Evolutionary conservation across 2,329 filamentous ascomycete species (phyloP).

Genomic region (Cladophialophora carrionii): DNA sequence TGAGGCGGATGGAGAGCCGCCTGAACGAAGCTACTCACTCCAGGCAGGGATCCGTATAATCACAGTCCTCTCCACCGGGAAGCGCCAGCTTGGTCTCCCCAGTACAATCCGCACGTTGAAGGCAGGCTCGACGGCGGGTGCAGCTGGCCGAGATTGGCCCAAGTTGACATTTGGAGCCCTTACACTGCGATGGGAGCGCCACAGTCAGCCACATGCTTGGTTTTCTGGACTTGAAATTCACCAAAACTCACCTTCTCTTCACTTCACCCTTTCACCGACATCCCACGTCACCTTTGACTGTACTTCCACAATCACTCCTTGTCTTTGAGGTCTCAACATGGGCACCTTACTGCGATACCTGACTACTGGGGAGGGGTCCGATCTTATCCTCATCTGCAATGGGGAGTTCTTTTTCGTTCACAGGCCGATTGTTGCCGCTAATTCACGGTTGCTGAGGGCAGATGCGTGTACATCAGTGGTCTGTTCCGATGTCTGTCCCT

Average conservation of each 20-base stretch:
- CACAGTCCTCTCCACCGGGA: background rate
- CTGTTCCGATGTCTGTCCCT: background rate
- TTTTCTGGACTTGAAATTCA: background rate
- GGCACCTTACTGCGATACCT: conserved; percentile 9
- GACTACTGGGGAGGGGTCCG: conserved; percentile 8
- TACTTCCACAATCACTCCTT: background rate
- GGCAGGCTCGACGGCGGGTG: background rate
- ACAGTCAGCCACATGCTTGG: background rate
- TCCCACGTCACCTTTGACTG: background rate
- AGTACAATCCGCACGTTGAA: background rate
- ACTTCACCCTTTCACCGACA: background rate
- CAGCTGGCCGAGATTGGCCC: background rate
- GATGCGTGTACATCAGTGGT: conserved; percentile 14
- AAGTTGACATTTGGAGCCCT: background rate
- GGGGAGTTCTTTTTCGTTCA: conserved; percentile 25
- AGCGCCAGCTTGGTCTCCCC: too few species aligned
- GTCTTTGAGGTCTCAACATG: conserved; percentile 1
- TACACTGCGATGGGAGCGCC: too few species aligned
- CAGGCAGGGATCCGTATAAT: background rate
- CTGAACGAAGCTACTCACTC: background rate
- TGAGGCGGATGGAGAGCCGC: background rate
- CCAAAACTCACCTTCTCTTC: conserved; percentile 1
- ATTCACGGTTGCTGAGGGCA: conserved; percentile 7
- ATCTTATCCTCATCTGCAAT: conserved; percentile 25
- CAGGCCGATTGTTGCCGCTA: conserved; percentile 13